Evolutionary conservation across 2,329 filamentous ascomycete species (phyloP).

Genomic region (Spiromastix sp.): DNA sequence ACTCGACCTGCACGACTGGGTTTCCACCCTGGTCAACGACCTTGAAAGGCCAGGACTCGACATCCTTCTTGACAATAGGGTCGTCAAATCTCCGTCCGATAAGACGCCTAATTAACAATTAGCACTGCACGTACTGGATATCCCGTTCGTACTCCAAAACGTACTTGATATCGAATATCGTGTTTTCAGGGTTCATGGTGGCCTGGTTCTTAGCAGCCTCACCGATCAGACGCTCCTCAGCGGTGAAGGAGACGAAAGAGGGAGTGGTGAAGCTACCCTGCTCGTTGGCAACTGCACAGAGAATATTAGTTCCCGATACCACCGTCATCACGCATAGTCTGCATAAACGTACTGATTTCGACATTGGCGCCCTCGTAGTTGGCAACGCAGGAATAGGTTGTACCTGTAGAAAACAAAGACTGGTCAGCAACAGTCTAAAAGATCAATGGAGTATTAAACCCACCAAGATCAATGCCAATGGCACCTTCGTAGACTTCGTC

Average conservation of each 20-base stretch:
- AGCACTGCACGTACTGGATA: not conserved
- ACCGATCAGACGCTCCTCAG: constrained; percentile 97
- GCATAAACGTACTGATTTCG: constrained; percentile 69
- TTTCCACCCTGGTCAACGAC: constrained; percentile 79
- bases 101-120: constrained; percentile 58
- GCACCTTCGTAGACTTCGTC: constrained; percentile 99
- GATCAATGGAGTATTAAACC: constrained; percentile 27
- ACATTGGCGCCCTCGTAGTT: constrained; percentile 99
- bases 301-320: no score
- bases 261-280: constrained; percentile 98
- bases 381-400: constrained; percentile 99
- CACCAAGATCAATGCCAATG: constrained; percentile 99
- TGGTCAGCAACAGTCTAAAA: constrained; percentile 13
- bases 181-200: constrained; percentile 98
- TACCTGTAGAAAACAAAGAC: constrained; percentile 52
- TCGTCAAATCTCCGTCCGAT: constrained; percentile 95
- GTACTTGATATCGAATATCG: constrained; percentile 98
- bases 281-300: constrained; percentile 76
- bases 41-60: constrained; percentile 99
- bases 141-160: constrained; percentile 24
- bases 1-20: constrained; percentile 90
- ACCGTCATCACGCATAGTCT: no score
- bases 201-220: constrained; percentile 99
- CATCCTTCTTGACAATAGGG: constrained; percentile 95
- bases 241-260: constrained; percentile 98